Percentiles rank a stretch among this genome's conserved stretches.
These are phyloP conservation scores for Apiospora malaysiana DNA, from an alignment of 2,329 filamentous ascomycete species.

Conservation along the genomic window DNA sequence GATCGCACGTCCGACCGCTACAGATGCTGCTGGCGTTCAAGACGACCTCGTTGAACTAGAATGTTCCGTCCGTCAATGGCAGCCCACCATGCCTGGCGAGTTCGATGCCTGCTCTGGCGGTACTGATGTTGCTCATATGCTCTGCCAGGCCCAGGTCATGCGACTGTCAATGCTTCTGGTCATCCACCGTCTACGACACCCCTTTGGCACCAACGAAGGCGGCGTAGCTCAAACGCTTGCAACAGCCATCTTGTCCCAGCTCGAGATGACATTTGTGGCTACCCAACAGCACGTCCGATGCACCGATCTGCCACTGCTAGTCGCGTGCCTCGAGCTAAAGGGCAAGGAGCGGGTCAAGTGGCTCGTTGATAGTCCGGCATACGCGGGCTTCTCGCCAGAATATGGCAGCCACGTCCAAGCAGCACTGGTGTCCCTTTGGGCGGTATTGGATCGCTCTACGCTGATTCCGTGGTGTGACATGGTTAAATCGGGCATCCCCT, in stretches of 20 bases:
- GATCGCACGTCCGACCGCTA: neutral
- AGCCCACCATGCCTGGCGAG: neutral
- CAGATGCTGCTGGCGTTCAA: neutral
- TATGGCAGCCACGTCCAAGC: neutral
- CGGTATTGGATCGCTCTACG: neutral
- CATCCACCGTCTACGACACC: conserved; percentile 32
- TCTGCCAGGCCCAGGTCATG: conserved; percentile 36
- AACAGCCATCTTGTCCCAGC: conserved; percentile 32
- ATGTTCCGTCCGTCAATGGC: neutral
- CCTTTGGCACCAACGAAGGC: conserved; percentile 26
- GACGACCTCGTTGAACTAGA: neutral
- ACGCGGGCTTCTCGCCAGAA: neutral
- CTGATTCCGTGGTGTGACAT: neutral
- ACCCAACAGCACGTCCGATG: conserved; percentile 30
- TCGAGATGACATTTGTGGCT: conserved; percentile 30
- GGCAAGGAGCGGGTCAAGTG: neutral
- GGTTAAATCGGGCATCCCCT: neutral
- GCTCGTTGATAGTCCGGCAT: neutral
- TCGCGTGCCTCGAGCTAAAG: conserved; percentile 35
- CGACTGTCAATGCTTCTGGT: conserved; percentile 33
- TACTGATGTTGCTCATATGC: conserved; percentile 36
- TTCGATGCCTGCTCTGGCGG: conserved; percentile 30
- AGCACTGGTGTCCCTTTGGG: neutral
- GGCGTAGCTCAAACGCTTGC: conserved; percentile 29
- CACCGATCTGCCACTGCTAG: conserved; percentile 31